Percentiles rank a stretch among this genome's conserved stretches.
These are phyloP conservation scores for Neoascochyta sp. DNA, from an alignment of 2,329 filamentous ascomycete genomes.

Conservation along the genomic window DNA sequence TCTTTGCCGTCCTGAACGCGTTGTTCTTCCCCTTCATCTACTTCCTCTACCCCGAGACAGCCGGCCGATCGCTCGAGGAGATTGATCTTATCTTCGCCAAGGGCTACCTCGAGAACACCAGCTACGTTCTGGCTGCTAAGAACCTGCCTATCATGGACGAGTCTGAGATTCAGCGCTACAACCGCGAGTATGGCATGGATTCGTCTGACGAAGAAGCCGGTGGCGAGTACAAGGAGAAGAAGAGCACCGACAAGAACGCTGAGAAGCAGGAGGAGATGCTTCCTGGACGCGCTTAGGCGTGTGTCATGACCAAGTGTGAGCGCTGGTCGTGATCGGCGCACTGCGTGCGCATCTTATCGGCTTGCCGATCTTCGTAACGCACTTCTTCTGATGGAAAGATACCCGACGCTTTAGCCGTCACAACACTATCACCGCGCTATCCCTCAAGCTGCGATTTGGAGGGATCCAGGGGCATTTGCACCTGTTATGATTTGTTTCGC, in stretches of 20 bases:
- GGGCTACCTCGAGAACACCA: slow-evolving; percentile 35
- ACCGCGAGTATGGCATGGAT: slow-evolving; percentile 33
- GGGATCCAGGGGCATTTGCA: too few relatives aligned
- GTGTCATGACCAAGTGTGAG: slow-evolving; percentile 1
- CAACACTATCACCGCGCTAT: too few relatives aligned
- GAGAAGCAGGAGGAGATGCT: slow-evolving; percentile 18
- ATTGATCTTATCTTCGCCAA: slow-evolving; percentile 51
- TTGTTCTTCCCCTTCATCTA: slow-evolving; percentile 52
- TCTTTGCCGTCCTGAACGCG: slow-evolving; percentile 53
- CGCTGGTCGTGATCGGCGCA: slow-evolving; percentile 16
- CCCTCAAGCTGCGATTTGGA: too few relatives aligned
- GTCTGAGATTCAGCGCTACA: slow-evolving; percentile 31
- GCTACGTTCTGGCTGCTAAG: slow-evolving; percentile 37
- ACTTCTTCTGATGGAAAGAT: slow-evolving; percentile 15
- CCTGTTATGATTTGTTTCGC: slow-evolving; percentile 4
- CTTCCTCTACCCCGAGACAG: slow-evolving; percentile 57
- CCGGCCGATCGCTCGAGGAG: slow-evolving; percentile 49
- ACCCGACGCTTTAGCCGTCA: slow-evolving; percentile 26
- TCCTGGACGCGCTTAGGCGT: slow-evolving; percentile 10
- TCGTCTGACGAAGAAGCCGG: slow-evolving; percentile 30
- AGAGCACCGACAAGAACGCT: slow-evolving; percentile 9
- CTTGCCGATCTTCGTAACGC: slow-evolving; percentile 10
- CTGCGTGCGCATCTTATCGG: slow-evolving; percentile 13
- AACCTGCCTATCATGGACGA: slow-evolving; percentile 36
- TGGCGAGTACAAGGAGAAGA: slow-evolving; percentile 23